Evolutionary conservation across 176 grass and related monocot genomes (phyloP).

Genomic region (Pontederia paniculata): DNA sequence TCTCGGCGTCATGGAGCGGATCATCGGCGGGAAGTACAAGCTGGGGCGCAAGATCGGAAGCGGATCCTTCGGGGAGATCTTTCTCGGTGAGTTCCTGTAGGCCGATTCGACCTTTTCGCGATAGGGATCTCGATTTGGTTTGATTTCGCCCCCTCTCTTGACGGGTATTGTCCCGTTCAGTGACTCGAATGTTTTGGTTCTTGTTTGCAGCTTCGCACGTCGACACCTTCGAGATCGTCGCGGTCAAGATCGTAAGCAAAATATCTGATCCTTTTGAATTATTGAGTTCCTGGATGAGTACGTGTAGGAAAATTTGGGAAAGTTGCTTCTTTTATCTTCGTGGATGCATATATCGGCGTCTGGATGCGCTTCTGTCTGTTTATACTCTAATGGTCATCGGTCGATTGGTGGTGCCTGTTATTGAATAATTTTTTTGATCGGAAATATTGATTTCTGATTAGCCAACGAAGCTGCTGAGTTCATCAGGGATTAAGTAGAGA

Average conservation of each 20-base stretch:
- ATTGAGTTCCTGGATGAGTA: constrained; percentile 15
- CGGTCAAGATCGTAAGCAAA: constrained; percentile 81
- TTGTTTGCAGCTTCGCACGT: constrained; percentile 57
- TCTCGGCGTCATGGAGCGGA: constrained; percentile 40
- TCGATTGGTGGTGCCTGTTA: no score
- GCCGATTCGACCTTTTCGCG: neutral
- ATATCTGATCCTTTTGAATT: neutral
- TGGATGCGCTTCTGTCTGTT: no score
- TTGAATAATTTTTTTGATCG: no score
- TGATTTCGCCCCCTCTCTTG: neutral
- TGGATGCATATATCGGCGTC: no score
- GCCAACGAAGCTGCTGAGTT: no score
- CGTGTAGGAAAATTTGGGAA: neutral
- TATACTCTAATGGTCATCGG: no score
- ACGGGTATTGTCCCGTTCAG: neutral
- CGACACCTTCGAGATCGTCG: constrained; percentile 88
- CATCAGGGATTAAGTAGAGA: no score
- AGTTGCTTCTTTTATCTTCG: neutral
- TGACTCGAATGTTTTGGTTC: neutral
- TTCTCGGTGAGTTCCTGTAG: constrained; percentile 37
- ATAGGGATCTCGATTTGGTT: neutral
- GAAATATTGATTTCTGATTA: no score
- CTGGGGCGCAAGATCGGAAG: constrained; percentile 89
- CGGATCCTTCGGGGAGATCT: constrained; percentile 91
- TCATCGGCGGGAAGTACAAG: constrained; percentile 69